phyloP scores from a whole-genome alignment of 1,139 yeast genomes.

The Chernovozyma sophiae-reginae region DNA sequence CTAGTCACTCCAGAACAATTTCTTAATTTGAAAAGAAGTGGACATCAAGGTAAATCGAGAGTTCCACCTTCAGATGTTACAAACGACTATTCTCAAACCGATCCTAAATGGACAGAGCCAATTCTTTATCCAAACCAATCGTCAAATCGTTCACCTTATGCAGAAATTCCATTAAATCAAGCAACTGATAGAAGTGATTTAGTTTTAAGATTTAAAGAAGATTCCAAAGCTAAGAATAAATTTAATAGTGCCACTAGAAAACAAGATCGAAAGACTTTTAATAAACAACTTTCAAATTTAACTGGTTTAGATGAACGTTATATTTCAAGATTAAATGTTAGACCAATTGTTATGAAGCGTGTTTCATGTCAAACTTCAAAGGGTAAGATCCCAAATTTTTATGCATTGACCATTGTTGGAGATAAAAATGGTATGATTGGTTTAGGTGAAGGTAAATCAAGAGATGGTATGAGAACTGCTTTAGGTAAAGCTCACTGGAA shows the following conservation, averaged over 20 bases:
- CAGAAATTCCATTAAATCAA: constrained; percentile 37
- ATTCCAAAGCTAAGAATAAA: constrained; percentile 11
- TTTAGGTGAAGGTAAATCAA: constrained; percentile 90
- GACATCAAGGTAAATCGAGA: constrained; percentile 27
- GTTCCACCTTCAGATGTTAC: constrained; percentile 26
- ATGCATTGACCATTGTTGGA: constrained; percentile 87
- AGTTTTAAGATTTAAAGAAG: constrained; percentile 30
- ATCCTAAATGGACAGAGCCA: constrained; percentile 47
- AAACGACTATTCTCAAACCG: constrained; percentile 31
- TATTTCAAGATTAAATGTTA: constrained; percentile 59
- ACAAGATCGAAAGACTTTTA: constrained; percentile 30
- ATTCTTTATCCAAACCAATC: constrained; percentile 46
- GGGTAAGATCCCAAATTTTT: constrained; percentile 86
- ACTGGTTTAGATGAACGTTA: constrained; percentile 73
- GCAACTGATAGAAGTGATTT: constrained; percentile 41
- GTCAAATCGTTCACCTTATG: constrained; percentile 36
- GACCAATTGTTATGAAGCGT: constrained; percentile 68
- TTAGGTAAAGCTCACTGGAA: constrained; percentile 88
- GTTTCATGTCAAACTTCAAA: constrained; percentile 92
- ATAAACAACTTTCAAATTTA: constrained; percentile 58
- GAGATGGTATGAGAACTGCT: constrained; percentile 75
- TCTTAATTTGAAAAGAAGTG: constrained; percentile 30
- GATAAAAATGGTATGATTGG: constrained; percentile 93
- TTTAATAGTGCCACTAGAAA: constrained; percentile 10
- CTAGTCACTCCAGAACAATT: constrained; percentile 61